These are phyloP conservation scores for grape (Vitis vinifera) DNA, from an alignment of 164 flowering plant species.

Conservation along the genomic window ASM3070453v1 NC_081815.1:420501-421000, in stretches of 20 bases:
- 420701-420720: neutral
- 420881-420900: too few species aligned
- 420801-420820: too few species aligned
- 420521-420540: slow-evolving; percentile 42
- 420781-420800: too few species aligned
- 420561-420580: neutral
- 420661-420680: slow-evolving; percentile 81
- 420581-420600: neutral
- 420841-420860: too few species aligned
- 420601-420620: slow-evolving; percentile 72
- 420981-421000: too few species aligned
- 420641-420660: slow-evolving; percentile 95
- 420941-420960: too few species aligned
- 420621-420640: slow-evolving; percentile 99
- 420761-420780: neutral
- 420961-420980: too few species aligned
- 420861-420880: too few species aligned
- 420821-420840: too few species aligned
- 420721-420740: neutral
- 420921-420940: too few species aligned
- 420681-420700: slow-evolving; percentile 18
- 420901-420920: too few species aligned
- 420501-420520: slow-evolving; percentile 92
- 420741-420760: neutral
- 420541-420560: slow-evolving; percentile 8